phyloP scores from a whole-genome alignment of 805 yeast genomes.

The Metschnikowia borealis region DNA sequence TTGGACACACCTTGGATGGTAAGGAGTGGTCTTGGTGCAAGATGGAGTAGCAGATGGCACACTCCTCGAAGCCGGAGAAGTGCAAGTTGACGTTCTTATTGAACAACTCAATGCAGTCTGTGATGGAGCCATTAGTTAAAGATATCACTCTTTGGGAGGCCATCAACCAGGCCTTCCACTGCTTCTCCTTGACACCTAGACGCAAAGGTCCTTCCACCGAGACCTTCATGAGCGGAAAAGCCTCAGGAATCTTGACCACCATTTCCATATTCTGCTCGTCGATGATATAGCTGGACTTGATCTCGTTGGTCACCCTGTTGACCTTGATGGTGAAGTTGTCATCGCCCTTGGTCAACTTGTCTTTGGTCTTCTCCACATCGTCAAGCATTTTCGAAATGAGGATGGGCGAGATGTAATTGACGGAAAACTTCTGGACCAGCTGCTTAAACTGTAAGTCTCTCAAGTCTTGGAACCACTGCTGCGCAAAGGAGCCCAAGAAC shows the following conservation, averaged over 20 bases:
- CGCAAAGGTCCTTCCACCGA: slow-evolving; percentile 72
- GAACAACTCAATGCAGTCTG: slow-evolving; percentile 64
- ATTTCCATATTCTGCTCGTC: slow-evolving; percentile 88
- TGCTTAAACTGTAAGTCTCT: slow-evolving; percentile 63
- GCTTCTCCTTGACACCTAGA: slow-evolving; percentile 84
- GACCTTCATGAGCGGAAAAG: slow-evolving; percentile 76
- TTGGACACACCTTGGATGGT: slow-evolving; percentile 83
- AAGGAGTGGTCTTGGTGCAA: slow-evolving; percentile 85
- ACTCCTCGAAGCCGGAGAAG: slow-evolving; percentile 92
- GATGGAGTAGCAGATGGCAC: slow-evolving; percentile 94
- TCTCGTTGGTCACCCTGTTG: slow-evolving; percentile 58
- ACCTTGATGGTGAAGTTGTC: slow-evolving; percentile 57
- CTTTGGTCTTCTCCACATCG: slow-evolving; percentile 43
- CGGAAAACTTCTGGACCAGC: slow-evolving; percentile 59
- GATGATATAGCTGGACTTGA: slow-evolving; percentile 67
- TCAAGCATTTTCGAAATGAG: slow-evolving; percentile 56
- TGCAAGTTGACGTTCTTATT: slow-evolving; percentile 75
- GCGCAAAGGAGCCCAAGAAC: slow-evolving; percentile 53
- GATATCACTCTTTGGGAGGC: slow-evolving; percentile 83
- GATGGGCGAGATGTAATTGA: slow-evolving; percentile 57
- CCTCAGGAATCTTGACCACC: slow-evolving; percentile 64
- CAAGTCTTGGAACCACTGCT: slow-evolving; percentile 67
- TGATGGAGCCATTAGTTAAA: slow-evolving; percentile 66
- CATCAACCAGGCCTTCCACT: slow-evolving; percentile 93
- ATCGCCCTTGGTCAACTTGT: slow-evolving; percentile 28